A percentile compares a stretch with the other conserved stretches of the same genome.
phyloP scores from a whole-genome alignment of 257 asterid species.

The Paulownia fortunei region DNA sequence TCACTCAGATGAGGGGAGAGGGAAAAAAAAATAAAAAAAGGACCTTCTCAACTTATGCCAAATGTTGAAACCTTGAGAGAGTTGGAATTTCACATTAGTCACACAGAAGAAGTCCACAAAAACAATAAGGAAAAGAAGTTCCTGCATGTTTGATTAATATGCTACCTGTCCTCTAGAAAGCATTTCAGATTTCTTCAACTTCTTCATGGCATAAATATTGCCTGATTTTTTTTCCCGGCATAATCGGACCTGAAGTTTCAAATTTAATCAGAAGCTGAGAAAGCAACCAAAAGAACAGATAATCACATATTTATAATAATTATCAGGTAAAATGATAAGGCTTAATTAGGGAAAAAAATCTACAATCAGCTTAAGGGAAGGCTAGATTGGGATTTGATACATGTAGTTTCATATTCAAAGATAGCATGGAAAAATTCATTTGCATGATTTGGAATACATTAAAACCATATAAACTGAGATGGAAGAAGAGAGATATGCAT shows the following conservation, averaged over 20 bases:
- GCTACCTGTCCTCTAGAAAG: constrained; percentile 88
- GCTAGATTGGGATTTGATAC: not conserved
- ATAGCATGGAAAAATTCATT: constrained; percentile 2
- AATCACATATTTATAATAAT: not conserved
- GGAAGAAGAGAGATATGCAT: constrained; percentile 29
- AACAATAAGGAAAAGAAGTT: not conserved
- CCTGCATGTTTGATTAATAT: constrained; percentile 24
- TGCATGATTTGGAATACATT: constrained; percentile 18
- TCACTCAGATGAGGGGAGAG: not conserved
- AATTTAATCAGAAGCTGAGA: constrained; percentile 28
- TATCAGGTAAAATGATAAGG: not conserved
- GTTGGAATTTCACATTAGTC: not conserved
- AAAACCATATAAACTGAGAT: constrained; percentile 13
- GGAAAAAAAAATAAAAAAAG: not conserved
- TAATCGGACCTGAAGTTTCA: constrained; percentile 67
- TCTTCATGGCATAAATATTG: constrained; percentile 92
- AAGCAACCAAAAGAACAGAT: constrained; percentile 1
- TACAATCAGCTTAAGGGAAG: not conserved
- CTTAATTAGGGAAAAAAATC: not conserved
- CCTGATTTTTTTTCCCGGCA: constrained; percentile 91
- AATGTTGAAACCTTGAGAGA: constrained; percentile 14
- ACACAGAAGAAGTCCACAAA: not conserved
- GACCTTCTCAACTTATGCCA: not conserved
- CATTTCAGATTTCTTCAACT: constrained; percentile 95
- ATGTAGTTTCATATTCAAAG: constrained; percentile 3